A percentile compares a stretch with the other conserved stretches of the same genome.
Conservation (phyloP, 2,329 filamentous ascomycete genomes). For the Alternaria brassicae region DNA sequence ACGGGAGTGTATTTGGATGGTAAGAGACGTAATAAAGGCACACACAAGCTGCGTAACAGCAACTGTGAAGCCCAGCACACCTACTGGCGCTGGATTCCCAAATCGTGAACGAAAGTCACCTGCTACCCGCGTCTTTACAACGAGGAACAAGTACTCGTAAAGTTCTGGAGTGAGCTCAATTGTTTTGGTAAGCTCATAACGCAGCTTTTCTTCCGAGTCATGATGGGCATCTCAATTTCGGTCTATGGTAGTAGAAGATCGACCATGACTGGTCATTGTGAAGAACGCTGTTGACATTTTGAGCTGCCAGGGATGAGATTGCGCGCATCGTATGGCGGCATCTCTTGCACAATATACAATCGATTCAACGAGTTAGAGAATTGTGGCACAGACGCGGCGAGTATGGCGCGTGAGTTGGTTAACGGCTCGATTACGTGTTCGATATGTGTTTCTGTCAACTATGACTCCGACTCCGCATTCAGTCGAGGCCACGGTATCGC, state of each 20-base stretch:
- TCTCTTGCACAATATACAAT: background rate
- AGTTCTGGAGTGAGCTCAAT: slow-evolving; percentile 26
- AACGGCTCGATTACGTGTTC: background rate
- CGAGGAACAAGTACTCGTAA: slow-evolving; percentile 24
- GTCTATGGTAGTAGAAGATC: background rate
- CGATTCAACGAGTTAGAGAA: background rate
- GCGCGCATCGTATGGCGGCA: background rate
- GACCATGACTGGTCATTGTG: background rate
- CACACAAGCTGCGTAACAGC: slow-evolving; percentile 18
- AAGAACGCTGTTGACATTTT: background rate
- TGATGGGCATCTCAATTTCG: slow-evolving; percentile 14
- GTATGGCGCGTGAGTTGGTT: background rate
- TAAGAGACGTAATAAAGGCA: slow-evolving; percentile 19
- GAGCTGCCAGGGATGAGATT: background rate
- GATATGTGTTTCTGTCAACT: background rate
- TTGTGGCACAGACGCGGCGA: background rate
- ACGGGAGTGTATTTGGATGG: background rate
- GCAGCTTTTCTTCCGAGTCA: slow-evolving; percentile 22
- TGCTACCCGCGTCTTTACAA: slow-evolving; percentile 15
- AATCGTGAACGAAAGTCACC: slow-evolving; percentile 17
- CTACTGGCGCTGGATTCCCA: slow-evolving; percentile 24
- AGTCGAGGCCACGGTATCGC: background rate
- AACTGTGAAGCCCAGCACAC: slow-evolving; percentile 24
- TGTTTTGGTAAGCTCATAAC: slow-evolving; percentile 22
- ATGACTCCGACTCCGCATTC: background rate